phyloP scores from a whole-genome alignment of 768 basidiomycete genomes.

The Boletellus emodensis region DNA sequence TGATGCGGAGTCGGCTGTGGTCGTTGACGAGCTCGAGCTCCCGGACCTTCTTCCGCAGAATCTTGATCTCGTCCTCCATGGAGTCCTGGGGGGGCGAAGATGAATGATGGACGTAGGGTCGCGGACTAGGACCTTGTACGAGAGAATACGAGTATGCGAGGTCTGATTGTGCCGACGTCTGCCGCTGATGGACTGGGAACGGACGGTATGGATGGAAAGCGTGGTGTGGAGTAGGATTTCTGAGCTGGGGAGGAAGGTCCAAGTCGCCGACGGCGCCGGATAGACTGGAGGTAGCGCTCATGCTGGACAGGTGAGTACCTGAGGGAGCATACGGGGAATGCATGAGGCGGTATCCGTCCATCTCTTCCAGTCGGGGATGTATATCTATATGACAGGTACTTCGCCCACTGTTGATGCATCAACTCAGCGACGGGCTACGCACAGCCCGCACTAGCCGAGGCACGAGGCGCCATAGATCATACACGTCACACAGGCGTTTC shows the following conservation, averaged over 20 bases:
- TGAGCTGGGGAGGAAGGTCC: conserved; percentile 35
- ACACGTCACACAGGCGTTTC: conserved; percentile 31
- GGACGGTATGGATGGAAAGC: conserved; percentile 26
- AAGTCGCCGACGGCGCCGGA: conserved; percentile 63
- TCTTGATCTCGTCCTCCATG: conserved; percentile 48
- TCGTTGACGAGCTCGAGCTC: conserved; percentile 63
- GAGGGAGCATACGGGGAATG: conserved; percentile 29
- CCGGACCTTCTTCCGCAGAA: conserved; percentile 52
- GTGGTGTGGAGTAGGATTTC: conserved; percentile 28
- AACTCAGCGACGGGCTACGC: conserved; percentile 26
- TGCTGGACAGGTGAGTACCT: conserved; percentile 39
- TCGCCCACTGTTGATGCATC: conserved; percentile 24
- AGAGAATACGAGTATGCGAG: conserved; percentile 18
- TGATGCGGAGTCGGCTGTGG: conserved; percentile 44
- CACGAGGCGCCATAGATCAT: conserved; percentile 27
- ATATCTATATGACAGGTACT: conserved; percentile 26
- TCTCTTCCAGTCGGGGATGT: conserved; percentile 36
- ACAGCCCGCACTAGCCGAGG: conserved; percentile 28
- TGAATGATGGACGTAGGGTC: conserved; percentile 18
- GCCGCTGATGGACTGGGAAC: conserved; percentile 20
- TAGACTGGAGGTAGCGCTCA: conserved; percentile 45
- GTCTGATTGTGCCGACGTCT: conserved; percentile 20
- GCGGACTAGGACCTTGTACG: conserved; percentile 14
- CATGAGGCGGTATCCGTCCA: conserved; percentile 36
- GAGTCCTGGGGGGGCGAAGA: conserved; percentile 20